Conservation (phyloP, 2,329 filamentous ascomycete genomes). For the Hypoxylon sp. region DNA sequence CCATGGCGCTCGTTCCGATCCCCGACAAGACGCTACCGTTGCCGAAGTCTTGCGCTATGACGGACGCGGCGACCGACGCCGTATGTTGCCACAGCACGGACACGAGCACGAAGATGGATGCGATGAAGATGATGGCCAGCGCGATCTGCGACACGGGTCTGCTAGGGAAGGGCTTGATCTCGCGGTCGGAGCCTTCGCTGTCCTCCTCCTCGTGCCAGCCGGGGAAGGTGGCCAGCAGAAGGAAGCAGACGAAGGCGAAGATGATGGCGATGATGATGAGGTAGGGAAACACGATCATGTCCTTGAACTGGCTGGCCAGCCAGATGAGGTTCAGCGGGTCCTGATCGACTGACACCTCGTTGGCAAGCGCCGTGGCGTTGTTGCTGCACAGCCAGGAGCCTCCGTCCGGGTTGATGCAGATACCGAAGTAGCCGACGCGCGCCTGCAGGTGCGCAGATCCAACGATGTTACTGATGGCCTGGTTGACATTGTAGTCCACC, state of each 20-base stretch:
- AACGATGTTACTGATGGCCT: constrained; percentile 91
- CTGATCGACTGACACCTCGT: constrained; percentile 90
- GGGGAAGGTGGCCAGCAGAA: constrained; percentile 95
- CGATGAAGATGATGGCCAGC: constrained; percentile 89
- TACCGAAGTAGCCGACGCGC: constrained; percentile 96
- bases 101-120: constrained; percentile 80
- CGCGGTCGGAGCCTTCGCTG: constrained; percentile 83
- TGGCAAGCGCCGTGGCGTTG: constrained; percentile 93
- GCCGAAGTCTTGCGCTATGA: constrained; percentile 75
- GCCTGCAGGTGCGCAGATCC: constrained; percentile 87
- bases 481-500: constrained; percentile 89
- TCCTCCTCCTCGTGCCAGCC: constrained; percentile 96
- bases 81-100: constrained; percentile 92
- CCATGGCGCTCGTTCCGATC: constrained; percentile 83
- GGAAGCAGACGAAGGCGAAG: constrained; percentile 95
- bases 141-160: constrained; percentile 93
- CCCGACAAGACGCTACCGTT: constrained; percentile 57
- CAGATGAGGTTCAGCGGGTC: constrained; percentile 98
- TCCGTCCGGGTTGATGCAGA: constrained; percentile 93
- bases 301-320: constrained; percentile 97
- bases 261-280: constrained; percentile 98
- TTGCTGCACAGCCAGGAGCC: constrained; percentile 96
- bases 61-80: constrained; percentile 92
- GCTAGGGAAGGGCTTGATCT: constrained; percentile 95
- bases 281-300: constrained; percentile 98